These are phyloP conservation scores for Asterophora parasitica DNA, from an alignment of 768 basidiomycete species.

Conservation along the genomic window DNA sequence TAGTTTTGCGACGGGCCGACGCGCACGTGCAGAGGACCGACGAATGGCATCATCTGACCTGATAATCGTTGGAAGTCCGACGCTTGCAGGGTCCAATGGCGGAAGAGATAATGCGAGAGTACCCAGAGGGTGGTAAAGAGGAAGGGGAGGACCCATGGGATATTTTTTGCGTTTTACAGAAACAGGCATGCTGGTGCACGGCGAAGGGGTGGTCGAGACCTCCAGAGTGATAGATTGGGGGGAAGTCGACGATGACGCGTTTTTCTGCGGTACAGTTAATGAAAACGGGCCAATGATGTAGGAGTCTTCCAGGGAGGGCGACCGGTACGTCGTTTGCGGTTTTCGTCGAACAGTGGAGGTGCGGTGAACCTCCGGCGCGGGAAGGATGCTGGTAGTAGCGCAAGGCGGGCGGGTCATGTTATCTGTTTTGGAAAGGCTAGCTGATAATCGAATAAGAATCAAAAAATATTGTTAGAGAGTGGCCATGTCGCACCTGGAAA, in stretches of 20 bases:
- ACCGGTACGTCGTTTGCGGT: conserved; percentile 53
- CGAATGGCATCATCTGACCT: conserved; percentile 39
- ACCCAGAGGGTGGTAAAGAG: conserved; percentile 67
- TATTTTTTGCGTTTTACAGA: conserved; percentile 16
- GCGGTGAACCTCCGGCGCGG: conserved; percentile 9
- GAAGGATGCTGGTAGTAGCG: conserved; percentile 1
- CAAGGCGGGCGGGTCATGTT: not conserved
- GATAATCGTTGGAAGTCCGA: conserved; percentile 50
- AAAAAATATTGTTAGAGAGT: not conserved
- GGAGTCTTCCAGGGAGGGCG: conserved; percentile 37
- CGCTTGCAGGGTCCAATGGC: conserved; percentile 50
- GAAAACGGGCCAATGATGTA: conserved; percentile 12
- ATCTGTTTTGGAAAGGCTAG: not conserved
- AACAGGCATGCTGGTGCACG: not conserved
- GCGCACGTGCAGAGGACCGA: conserved; percentile 41
- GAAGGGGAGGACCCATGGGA: conserved; percentile 40
- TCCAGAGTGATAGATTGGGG: conserved; percentile 6
- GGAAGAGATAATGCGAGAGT: conserved; percentile 61
- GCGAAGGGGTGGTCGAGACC: conserved; percentile 5
- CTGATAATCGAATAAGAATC: not conserved
- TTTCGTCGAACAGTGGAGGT: conserved; percentile 44
- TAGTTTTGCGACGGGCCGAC: conserved; percentile 43
- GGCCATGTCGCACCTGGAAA: not conserved
- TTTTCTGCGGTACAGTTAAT: conserved; percentile 6
- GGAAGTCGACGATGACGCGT: conserved; percentile 10